phyloP scores from a whole-genome alignment of 768 basidiomycete species.

The Xerocomus brunneocitrinus region DNA sequence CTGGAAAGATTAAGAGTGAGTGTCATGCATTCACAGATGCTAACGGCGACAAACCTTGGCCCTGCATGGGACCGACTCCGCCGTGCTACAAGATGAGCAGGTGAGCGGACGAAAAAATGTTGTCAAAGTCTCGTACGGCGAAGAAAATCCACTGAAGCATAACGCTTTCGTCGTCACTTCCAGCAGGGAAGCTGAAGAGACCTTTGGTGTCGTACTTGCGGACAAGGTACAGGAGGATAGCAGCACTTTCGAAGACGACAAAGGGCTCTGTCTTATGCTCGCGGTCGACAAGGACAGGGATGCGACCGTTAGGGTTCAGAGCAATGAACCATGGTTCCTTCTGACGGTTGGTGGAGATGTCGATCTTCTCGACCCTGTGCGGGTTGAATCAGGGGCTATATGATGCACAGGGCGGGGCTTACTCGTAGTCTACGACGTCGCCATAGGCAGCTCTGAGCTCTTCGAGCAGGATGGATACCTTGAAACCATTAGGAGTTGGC shows the following conservation, averaged over 20 bases:
- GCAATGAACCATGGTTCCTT: constrained; percentile 80
- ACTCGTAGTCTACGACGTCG: constrained; percentile 47
- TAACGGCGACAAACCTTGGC: constrained; percentile 40
- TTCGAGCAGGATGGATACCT: constrained; percentile 52
- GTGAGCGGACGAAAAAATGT: neutral
- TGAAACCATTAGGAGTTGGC: constrained; percentile 57
- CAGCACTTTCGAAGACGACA: constrained; percentile 69
- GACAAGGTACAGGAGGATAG: constrained; percentile 78
- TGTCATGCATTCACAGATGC: constrained; percentile 8
- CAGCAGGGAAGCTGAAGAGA: constrained; percentile 62
- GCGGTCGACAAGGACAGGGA: constrained; percentile 63
- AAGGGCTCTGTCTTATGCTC: constrained; percentile 51
- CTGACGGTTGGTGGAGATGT: constrained; percentile 63
- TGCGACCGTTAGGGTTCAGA: constrained; percentile 69
- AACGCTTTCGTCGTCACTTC: constrained; percentile 60
- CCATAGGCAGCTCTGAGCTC: constrained; percentile 57
- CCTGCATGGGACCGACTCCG: constrained; percentile 86
- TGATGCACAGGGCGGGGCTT: constrained; percentile 2
- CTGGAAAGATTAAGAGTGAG: constrained; percentile 26
- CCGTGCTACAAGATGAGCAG: constrained; percentile 49
- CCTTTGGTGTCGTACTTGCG: constrained; percentile 78
- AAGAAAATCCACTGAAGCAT: constrained; percentile 88
- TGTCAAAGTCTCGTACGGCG: constrained; percentile 38
- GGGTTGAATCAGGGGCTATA: neutral
- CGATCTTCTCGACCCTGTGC: constrained; percentile 47